Base-by-base conservation (phyloP, 805 yeast species). In the Pichia heedii region DNA sequence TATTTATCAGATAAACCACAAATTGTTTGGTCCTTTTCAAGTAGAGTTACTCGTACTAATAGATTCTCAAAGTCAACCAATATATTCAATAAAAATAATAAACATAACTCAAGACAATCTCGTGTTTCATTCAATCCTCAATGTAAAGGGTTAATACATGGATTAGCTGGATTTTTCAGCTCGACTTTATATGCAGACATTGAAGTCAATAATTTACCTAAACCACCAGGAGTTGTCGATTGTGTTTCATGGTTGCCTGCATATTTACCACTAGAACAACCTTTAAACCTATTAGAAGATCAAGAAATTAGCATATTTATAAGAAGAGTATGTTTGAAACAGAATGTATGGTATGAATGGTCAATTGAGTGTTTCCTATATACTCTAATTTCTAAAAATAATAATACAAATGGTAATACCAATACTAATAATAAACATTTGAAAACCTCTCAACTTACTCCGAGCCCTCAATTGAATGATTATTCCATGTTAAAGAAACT, bases 141-240 rank as follows among this genome's bases (percentile, higher is more conserved):
- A 15, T 61, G 71, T 27, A 68, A 73, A 42, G 74, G 82, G 2
- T 71, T 71, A 18, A 58, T 85, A 3, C 89, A 86, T 57, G 96
- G 90, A 0, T 58, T 88, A 30, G 66, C 77, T 4, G 96, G 96
- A 0, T 79, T 68, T 54, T 89, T 89, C 54, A 70, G 70, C n/a
- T 79, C 93, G 0, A 72, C 62, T 3, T 67, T 88, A n/a, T 84
- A 78, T 57, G 74, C 71, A 1, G 81, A 77, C 38, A 66, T 79
- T 21, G 56, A 56, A 9, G 63, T 84, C 5, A 73, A 82, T 24
- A 79, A 73, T 15, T 54, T 65, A 3, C 66, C 66, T 5, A 48
- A 47, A 19, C 70, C 69, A 44, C 45, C 49, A n/a, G 42, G n/a
- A 3, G 5, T 33, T 3, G 24, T 37, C 13, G 46, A 37, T 12